These are phyloP conservation scores for Dentipellis sp. DNA, from an alignment of 768 basidiomycete genomes.

Conservation along the genomic window DNA sequence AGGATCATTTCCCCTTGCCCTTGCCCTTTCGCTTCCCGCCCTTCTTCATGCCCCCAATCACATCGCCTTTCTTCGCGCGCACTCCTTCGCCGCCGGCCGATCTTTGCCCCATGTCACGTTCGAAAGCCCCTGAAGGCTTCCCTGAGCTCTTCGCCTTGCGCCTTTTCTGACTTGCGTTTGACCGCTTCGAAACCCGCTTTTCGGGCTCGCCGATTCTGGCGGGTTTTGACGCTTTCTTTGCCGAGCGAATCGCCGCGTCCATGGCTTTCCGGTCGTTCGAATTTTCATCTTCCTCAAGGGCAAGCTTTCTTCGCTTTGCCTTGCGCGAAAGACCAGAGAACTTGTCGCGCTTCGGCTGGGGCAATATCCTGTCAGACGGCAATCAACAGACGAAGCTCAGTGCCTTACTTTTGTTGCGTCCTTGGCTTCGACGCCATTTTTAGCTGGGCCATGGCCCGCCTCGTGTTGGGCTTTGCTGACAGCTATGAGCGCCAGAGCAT, in stretches of 20 bases:
- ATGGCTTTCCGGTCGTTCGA: conserved; percentile 42
- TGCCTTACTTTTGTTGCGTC: conserved; percentile 24
- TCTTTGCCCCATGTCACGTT: conserved; percentile 46
- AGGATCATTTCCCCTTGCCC: conserved; percentile 6
- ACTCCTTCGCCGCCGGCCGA: conserved; percentile 44
- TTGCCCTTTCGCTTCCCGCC: conserved; percentile 28
- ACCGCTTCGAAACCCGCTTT: conserved; percentile 26
- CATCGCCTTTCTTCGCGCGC: conserved; percentile 54
- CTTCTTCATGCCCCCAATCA: conserved; percentile 43
- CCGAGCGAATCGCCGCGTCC: conserved; percentile 73
- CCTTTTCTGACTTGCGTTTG: conserved; percentile 11
- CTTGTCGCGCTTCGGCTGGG: conserved; percentile 67
- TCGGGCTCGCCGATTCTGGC: conserved; percentile 60
- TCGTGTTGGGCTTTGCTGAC: conserved; percentile 72
- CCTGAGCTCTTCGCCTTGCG: not conserved
- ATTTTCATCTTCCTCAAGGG: conserved; percentile 70
- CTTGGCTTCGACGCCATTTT: conserved; percentile 29
- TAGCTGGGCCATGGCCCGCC: conserved; percentile 29
- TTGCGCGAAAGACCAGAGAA: conserved; percentile 79
- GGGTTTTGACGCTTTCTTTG: conserved; percentile 71
- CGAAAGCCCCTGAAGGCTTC: conserved; percentile 38
- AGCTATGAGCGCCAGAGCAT: conserved; percentile 32
- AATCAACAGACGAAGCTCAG: not conserved
- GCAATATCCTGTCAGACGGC: not conserved
- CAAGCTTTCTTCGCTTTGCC: conserved; percentile 82